A percentile compares a stretch with the other conserved stretches of the same genome.
These are phyloP conservation scores for Moesziomyces sp. DNA, from an alignment of 1,284 basidiomycete genomes.

Conservation along the genomic window DNA sequence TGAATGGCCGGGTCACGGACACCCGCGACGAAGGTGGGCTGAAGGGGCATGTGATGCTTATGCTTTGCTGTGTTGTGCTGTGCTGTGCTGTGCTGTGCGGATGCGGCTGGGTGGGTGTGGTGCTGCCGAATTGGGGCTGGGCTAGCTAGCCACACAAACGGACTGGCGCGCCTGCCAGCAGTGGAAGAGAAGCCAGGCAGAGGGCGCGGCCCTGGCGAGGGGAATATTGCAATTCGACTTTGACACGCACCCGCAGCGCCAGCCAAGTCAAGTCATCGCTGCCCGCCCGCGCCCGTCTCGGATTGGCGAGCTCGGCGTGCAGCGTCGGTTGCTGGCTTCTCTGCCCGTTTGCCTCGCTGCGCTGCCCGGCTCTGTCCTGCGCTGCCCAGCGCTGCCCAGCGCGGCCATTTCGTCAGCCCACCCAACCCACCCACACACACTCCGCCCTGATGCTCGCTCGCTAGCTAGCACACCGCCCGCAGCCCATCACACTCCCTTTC, in stretches of 20 bases:
- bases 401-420: not conserved
- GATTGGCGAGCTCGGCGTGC: not conserved
- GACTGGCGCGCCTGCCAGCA: not conserved
- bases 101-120: not conserved
- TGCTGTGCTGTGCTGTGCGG: slow-evolving; percentile 10
- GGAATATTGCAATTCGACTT: not conserved
- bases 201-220: too few species aligned
- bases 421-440: not conserved
- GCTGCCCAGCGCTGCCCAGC: not conserved
- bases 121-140: too few species aligned
- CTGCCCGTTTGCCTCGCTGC: not conserved
- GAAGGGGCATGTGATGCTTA: not conserved
- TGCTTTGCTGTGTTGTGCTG: not conserved
- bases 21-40: not conserved
- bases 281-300: not conserved
- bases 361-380: too few species aligned
- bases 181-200: not conserved
- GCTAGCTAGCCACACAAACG: too few species aligned
- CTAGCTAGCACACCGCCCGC: slow-evolving; percentile 2
- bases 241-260: not conserved
- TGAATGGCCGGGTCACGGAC: not conserved
- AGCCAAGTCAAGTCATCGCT: not conserved
- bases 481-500: slow-evolving; percentile 3
- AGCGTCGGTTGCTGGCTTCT: not conserved
- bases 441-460: not conserved